phyloP scores from a whole-genome alignment of 345 rosid species.

The Boechera stricta region DNA sequence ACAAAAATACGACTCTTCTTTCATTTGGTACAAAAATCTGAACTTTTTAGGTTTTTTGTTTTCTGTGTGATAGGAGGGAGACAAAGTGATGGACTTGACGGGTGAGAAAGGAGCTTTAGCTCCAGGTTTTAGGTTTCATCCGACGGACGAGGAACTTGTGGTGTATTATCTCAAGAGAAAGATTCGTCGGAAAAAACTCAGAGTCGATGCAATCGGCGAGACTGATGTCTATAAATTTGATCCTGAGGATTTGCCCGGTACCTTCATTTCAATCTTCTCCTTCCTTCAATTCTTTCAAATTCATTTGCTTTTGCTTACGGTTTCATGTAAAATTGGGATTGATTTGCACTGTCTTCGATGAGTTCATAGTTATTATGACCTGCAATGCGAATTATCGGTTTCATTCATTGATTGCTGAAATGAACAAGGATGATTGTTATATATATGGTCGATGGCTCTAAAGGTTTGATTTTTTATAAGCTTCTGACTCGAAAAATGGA shows the following conservation, averaged over 20 bases:
- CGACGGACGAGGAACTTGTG: conserved; percentile 91
- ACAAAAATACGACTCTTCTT: conserved; percentile 16
- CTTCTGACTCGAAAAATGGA: conserved; percentile 19
- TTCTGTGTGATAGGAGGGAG: not conserved
- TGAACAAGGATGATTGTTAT: not conserved
- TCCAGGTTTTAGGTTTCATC: conserved; percentile 94
- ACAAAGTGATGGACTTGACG: conserved; percentile 32
- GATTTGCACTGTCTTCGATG: not conserved
- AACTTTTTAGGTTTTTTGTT: not conserved
- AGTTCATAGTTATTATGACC: not conserved
- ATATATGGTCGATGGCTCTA: not conserved
- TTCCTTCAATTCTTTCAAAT: not conserved
- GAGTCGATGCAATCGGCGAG: conserved; percentile 67
- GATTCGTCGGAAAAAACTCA: conserved; percentile 63
- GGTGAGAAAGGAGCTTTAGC: conserved; percentile 59
- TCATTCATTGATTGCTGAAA: not conserved
- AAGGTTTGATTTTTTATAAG: not conserved
- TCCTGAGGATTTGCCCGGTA: conserved; percentile 94
- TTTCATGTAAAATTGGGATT: not conserved
- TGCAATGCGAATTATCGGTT: not conserved
- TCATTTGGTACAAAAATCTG: conserved; percentile 15
- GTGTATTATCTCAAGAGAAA: conserved; percentile 80
- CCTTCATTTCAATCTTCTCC: not conserved
- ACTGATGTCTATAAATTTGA: conserved; percentile 90
- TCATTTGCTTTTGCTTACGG: not conserved